phyloP scores from a whole-genome alignment of 2,329 filamentous ascomycete genomes.

The Alternaria postmessia region DNA sequence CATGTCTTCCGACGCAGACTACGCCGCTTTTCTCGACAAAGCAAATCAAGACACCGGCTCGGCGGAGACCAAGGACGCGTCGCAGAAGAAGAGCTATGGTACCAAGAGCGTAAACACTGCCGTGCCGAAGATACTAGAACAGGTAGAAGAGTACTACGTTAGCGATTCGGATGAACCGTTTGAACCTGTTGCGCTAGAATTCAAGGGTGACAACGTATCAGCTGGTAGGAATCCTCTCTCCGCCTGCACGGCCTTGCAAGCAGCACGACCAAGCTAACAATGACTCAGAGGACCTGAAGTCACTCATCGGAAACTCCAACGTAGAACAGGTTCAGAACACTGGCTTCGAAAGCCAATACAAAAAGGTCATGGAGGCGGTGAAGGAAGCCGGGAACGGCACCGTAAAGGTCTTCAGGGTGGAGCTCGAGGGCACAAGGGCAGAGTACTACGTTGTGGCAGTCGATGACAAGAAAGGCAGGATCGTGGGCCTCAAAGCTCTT shows the following conservation, averaged over 20 bases:
- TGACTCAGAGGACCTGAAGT: constrained; percentile 71
- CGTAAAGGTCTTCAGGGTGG: constrained; percentile 77
- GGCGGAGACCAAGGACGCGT: constrained; percentile 32
- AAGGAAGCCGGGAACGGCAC: constrained; percentile 71
- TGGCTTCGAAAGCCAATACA: constrained; percentile 80
- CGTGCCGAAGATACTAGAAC: constrained; percentile 61
- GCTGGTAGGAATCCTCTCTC: constrained; percentile 54
- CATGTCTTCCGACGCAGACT: constrained; percentile 82
- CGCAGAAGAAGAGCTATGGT: constrained; percentile 37
- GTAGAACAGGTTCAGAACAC: constrained; percentile 72
- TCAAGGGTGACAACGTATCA: constrained; percentile 64
- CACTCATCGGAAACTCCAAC: constrained; percentile 67
- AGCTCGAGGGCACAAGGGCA: constrained; percentile 67
- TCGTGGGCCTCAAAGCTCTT: constrained; percentile 82
- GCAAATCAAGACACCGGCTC: constrained; percentile 72
- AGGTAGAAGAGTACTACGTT: constrained; percentile 69
- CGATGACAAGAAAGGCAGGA: constrained; percentile 63
- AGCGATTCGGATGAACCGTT: constrained; percentile 90
- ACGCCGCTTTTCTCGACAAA: constrained; percentile 85
- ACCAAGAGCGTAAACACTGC: constrained; percentile 57
- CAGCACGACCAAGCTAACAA: constrained; percentile 15
- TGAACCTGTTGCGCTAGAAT: constrained; percentile 74
- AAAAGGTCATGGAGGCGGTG: constrained; percentile 72
- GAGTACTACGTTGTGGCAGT: constrained; percentile 84
- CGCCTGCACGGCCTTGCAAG: background rate